Percentiles rank a stretch among this genome's conserved stretches.
Conservation (phyloP, 495 filamentous ascomycete species). For the Tuber melanosporum region DNA sequence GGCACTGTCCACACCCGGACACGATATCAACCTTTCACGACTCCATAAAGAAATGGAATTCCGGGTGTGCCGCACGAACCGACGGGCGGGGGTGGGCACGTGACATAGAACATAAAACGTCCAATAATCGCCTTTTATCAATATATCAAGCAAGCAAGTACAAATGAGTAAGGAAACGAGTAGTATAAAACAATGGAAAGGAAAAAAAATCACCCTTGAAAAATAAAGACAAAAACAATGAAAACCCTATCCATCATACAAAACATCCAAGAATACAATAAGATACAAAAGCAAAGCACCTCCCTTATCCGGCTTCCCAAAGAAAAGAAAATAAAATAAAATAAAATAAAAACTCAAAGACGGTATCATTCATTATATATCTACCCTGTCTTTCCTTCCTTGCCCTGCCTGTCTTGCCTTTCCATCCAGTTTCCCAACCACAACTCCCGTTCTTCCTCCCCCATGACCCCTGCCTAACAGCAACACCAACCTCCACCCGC, state of each 20-base stretch:
- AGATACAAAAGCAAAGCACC: neutral
- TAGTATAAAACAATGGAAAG: neutral
- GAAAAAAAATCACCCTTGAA: neutral
- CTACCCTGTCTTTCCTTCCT: neutral
- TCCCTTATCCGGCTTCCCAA: neutral
- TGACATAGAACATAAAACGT: neutral
- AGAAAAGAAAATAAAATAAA: neutral
- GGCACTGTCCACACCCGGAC: neutral
- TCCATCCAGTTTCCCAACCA: neutral
- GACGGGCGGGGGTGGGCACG: neutral
- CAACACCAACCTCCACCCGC: neutral
- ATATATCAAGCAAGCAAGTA: neutral
- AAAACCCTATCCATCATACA: conserved; percentile 3
- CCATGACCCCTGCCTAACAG: neutral
- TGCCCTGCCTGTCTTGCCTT: neutral
- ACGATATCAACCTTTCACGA: neutral
- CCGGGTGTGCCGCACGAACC: neutral
- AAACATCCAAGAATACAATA: neutral
- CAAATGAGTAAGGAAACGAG: neutral
- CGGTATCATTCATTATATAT: conserved; percentile 9
- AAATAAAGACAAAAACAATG: neutral
- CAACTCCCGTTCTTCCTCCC: neutral
- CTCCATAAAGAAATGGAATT: neutral
- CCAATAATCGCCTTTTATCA: conserved; percentile 2
- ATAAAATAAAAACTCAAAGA: neutral